A percentile compares a stretch with the other conserved stretches of the same genome.
Evolutionary conservation across 305 asterid genomes (phyloP).

Genomic region (Fraxinus ornus): DNA sequence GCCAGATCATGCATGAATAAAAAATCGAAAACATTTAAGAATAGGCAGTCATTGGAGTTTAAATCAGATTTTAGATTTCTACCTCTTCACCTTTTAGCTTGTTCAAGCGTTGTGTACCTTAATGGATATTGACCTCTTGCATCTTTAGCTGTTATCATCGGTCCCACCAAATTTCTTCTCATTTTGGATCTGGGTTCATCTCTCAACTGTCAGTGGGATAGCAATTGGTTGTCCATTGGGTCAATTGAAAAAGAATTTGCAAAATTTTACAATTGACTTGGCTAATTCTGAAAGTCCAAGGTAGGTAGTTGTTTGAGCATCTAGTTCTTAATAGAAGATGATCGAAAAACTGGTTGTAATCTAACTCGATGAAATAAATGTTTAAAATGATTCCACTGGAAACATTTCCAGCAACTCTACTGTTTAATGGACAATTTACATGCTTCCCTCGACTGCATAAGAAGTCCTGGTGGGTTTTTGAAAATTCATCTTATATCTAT

Average conservation of each 20-base stretch:
- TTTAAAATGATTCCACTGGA: neutral
- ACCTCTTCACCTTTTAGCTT: neutral
- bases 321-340: neutral
- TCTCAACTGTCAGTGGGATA: neutral
- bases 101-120: neutral
- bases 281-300: neutral
- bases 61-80: neutral
- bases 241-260: neutral
- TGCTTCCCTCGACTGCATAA: neutral
- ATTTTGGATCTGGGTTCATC: neutral
- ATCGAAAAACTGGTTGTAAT: neutral
- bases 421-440: neutral
- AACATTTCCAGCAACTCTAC: conserved; percentile 4
- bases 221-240: neutral
- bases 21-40: neutral
- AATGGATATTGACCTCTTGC: neutral
- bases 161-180: neutral
- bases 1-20: neutral
- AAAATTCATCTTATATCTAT: conserved; percentile 4
- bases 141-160: neutral
- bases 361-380: neutral
- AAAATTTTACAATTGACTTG: neutral
- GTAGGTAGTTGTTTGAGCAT: neutral
- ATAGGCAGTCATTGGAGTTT: neutral
- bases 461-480: conserved; percentile 1